Base-by-base conservation (phyloP, 352 stramenopile species). In the Globisporangium heterothallicum region DNA sequence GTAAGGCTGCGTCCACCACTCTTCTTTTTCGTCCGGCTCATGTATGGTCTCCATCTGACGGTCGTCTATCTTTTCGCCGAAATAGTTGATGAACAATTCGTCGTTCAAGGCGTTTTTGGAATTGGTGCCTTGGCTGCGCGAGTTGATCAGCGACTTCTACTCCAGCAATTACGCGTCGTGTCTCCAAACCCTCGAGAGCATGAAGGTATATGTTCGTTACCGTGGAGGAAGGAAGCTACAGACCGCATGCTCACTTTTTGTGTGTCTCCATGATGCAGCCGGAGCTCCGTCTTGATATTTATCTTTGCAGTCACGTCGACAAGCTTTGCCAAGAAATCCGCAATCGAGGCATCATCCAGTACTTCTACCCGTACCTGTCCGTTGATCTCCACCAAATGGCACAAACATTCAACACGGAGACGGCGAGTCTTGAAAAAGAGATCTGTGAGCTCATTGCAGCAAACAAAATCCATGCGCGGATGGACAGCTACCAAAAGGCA, bases 401-500 rank as follows among this genome's bases (percentile, higher is more conserved):
- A 12, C 68, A 71, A 21, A 89, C 78, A 2, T 95, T 96, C 52
- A 91, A 83, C 53, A 90, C 75, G 5, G 59, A 70, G 21, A 78
- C 59, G 7, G 35, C 53, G 10, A 64, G 70, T 8, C 70, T 95
- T 0, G 87, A 95, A 61, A 84, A 78, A 24, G 81, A 95, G 38
- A 66, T 95, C 3, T 85, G 83, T 45, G 66, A 80, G 14, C 64
- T 96, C 9, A 95, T 96, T 54, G 58, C 68, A 0, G 69, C 70
- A 0, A 70, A 78, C 42, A 84, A 88, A 59, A 72, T 96, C 14
- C 66, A 78, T 29, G 87, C 84, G 6, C 79, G 83, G 47, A 90
- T 96, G 56, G 87, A 96, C 72, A 90, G 84, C 46, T 91, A 95
- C 53, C 66, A 90, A 50, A 93, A 92, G 75, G 82, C 93, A 43